These are phyloP conservation scores for Persicaria tinctoria DNA, from an alignment of 148 eudicot species.

Conservation along the genomic window DNA sequence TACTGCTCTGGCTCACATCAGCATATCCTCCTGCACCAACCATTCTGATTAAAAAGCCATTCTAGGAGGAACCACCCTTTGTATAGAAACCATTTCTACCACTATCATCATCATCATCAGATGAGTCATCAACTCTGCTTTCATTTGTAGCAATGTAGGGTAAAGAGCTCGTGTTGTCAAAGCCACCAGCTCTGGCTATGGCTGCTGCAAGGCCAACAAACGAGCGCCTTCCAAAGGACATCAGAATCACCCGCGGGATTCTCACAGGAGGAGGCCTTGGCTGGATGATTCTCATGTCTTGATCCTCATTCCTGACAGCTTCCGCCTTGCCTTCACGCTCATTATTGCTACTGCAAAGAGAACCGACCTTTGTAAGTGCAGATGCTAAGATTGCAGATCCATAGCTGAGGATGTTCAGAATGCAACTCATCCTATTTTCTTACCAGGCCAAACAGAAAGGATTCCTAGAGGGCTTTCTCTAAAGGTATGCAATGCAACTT, in stretches of 20 bases:
- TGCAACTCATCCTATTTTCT: background rate
- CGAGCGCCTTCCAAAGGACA: background rate
- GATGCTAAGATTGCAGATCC: background rate
- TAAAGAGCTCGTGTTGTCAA: background rate
- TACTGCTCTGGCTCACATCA: too few species aligned
- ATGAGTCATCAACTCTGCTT: background rate
- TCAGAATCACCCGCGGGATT: background rate
- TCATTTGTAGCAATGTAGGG: background rate
- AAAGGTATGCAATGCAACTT: background rate
- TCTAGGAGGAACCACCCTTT: too few species aligned
- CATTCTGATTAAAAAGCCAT: too few species aligned
- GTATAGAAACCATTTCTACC: too few species aligned
- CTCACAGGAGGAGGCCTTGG: background rate
- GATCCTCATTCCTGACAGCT: background rate
- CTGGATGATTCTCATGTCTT: background rate
- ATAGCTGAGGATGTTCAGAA: background rate
- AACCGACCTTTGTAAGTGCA: background rate
- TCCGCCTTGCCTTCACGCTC: background rate
- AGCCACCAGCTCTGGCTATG: background rate
- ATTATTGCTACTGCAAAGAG: background rate
- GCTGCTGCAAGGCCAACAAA: background rate
- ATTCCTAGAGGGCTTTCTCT: background rate
- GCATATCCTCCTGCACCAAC: too few species aligned
- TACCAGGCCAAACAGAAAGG: background rate
- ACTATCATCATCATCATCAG: background rate